phyloP scores from a whole-genome alignment of 148 eudicot genomes.

The Talinum fruticosum region DNA sequence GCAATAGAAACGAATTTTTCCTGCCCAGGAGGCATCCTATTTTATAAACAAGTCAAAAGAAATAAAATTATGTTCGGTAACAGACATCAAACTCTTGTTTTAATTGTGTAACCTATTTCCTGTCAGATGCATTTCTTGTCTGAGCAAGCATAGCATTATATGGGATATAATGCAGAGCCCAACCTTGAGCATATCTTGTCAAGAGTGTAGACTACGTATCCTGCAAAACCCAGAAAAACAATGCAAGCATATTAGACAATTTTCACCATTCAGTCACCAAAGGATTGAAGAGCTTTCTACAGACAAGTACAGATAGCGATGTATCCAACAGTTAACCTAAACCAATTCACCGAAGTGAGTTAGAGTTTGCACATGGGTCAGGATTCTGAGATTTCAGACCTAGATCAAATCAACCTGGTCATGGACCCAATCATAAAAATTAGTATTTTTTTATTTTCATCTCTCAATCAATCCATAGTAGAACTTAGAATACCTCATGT shows the following conservation, averaged over 20 bases:
- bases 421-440: background rate
- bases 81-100: background rate
- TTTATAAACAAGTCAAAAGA: background rate
- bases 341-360: background rate
- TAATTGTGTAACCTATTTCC: too few species aligned
- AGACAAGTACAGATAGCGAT: too few species aligned
- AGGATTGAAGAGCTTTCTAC: background rate
- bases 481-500: background rate
- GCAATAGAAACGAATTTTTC: conserved; percentile 64
- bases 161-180: background rate
- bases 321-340: background rate
- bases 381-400: background rate
- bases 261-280: background rate
- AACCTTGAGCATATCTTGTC: conserved; percentile 75
- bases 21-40: conserved; percentile 68
- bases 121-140: background rate
- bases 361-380: background rate
- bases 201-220: conserved; percentile 57
- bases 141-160: background rate
- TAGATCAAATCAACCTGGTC: background rate
- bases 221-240: conserved; percentile 36
- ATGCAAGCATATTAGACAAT: background rate
- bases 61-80: background rate
- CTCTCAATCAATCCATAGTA: background rate
- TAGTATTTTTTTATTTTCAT: background rate